These are phyloP conservation scores for Sanguinoderma infundibulare DNA, from an alignment of 1,284 basidiomycete species.

Conservation along the genomic window DNA sequence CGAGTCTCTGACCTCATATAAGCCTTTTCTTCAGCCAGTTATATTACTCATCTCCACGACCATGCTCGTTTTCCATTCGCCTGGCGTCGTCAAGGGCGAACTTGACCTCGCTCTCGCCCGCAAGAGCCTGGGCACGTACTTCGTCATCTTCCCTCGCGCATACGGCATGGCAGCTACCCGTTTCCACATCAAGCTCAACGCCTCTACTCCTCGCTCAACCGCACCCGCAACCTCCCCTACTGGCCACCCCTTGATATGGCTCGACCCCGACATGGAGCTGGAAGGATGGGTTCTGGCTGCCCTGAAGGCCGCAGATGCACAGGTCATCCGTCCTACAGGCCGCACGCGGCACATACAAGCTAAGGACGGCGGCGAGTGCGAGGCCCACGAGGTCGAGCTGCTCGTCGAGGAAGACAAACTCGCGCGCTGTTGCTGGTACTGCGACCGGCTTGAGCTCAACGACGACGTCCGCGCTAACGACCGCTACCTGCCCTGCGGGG, in stretches of 20 bases:
- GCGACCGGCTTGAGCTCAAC: background rate
- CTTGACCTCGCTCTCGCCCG: constrained; percentile 1
- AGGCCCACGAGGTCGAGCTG: constrained; percentile 1
- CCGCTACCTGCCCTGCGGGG: background rate
- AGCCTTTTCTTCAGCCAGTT: too few species aligned
- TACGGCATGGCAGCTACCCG: constrained; percentile 1
- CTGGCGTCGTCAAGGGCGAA: background rate
- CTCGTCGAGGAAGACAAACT: background rate
- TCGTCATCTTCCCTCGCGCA: constrained; percentile 1
- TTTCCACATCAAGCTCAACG: background rate
- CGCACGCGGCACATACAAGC: background rate
- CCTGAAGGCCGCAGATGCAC: background rate
- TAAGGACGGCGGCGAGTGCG: constrained; percentile 1
- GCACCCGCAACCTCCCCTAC: background rate
- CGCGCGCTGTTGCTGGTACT: constrained; percentile 5
- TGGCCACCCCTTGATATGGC: constrained; percentile 3
- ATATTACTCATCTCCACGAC: background rate
- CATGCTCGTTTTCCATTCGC: constrained; percentile 1
- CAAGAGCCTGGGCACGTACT: background rate
- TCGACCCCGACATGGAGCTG: constrained; percentile 1
- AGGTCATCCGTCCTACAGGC: background rate
- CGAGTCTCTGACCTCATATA: background rate
- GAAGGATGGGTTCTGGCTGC: background rate
- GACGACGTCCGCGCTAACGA: background rate
- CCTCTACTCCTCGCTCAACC: background rate